Evolutionary conservation across 805 yeast species (phyloP).

Genomic region (Starmera amethionina): DNA sequence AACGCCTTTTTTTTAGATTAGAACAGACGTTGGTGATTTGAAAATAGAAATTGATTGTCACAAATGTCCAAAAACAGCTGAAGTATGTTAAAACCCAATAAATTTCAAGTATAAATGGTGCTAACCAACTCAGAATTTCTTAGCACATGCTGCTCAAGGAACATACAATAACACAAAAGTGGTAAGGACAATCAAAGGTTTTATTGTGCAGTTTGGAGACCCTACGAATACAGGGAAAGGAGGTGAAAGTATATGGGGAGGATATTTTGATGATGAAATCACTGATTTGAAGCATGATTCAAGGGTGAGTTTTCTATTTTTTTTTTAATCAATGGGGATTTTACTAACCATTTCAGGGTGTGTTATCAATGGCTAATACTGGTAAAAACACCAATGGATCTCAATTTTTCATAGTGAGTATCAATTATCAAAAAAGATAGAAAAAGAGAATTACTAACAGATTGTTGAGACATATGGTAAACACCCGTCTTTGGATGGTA

Average conservation of each 20-base stretch:
- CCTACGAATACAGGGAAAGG: slow-evolving; percentile 71
- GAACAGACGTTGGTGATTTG: slow-evolving; percentile 28
- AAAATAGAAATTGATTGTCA: slow-evolving; percentile 30
- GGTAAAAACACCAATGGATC: slow-evolving; percentile 62
- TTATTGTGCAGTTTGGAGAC: slow-evolving; percentile 85
- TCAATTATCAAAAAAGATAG: background rate
- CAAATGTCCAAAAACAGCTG: slow-evolving; percentile 27
- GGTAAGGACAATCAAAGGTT: slow-evolving; percentile 62
- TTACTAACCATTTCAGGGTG: slow-evolving; percentile 25
- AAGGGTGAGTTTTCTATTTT: slow-evolving; percentile 41
- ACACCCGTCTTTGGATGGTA: slow-evolving; percentile 73
- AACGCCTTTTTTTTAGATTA: slow-evolving; percentile 16
- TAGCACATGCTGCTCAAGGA: slow-evolving; percentile 36
- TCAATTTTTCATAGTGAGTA: slow-evolving; percentile 49
- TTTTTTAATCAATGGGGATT: background rate
- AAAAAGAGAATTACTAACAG: background rate
- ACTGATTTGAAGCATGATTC: slow-evolving; percentile 52
- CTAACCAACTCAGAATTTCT: slow-evolving; percentile 23
- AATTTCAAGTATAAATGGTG: too few relatives aligned
- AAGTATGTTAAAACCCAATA: slow-evolving; percentile 15
- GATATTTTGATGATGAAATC: slow-evolving; percentile 71
- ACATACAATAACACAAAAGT: slow-evolving; percentile 41
- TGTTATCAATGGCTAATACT: slow-evolving; percentile 62
- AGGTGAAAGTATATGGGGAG: slow-evolving; percentile 76
- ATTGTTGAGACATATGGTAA: slow-evolving; percentile 52